Evolutionary conservation across 192 early-diverging fungal species (phyloP), one percentile per base, ranked within the genome.

Genomic region (Fimicolochytrium jonesii): DNA sequence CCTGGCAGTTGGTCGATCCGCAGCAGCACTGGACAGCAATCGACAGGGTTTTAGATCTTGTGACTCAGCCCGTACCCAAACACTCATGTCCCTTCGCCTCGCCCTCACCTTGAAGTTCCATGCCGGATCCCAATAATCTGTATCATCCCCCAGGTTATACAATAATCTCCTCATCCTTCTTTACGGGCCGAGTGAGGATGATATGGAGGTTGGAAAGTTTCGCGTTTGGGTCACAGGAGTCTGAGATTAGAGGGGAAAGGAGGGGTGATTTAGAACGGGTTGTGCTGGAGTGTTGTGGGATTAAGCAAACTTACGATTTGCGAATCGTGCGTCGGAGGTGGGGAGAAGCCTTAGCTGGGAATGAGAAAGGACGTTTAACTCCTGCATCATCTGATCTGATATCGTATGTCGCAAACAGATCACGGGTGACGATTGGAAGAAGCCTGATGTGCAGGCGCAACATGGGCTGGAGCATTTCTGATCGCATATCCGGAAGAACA

Each of bases 151-250:
- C 1, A 32, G 56, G 46, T 68, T 68, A 54, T 75, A 75, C 9
- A 68, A n/a, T 71, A 52, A 75, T 53, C 32, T 75, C 51, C 49
- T 75, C 73, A 25, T 43, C 57, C n/a, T 65, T 61, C 10, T 45
- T 28, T 3, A 75, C 60, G 10, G 55, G 28, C 13, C 50, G 32
- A 17, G 51, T 30, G 23, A 60, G 56, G 2, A 71, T 48, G 6
- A 75, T 36, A 28, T 75, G 59, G 13, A 22, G 60, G 29, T 26
- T 55, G 2, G 31, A n/a, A 39, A 75, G 52, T 35, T 54, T 63
- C 33, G 56, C 56, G 53, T 61, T 71, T 17, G 73, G 73, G 30
- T 71, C 55, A 35, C 73, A 75, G 43, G 73, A 70, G 53, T 75
- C 70, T 71, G 56, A 30, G 15, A 5, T 10, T 44, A 42, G 1